phyloP scores from a whole-genome alignment of 2,329 filamentous ascomycete genomes.

The Dactylellina drechsleri region DNA sequence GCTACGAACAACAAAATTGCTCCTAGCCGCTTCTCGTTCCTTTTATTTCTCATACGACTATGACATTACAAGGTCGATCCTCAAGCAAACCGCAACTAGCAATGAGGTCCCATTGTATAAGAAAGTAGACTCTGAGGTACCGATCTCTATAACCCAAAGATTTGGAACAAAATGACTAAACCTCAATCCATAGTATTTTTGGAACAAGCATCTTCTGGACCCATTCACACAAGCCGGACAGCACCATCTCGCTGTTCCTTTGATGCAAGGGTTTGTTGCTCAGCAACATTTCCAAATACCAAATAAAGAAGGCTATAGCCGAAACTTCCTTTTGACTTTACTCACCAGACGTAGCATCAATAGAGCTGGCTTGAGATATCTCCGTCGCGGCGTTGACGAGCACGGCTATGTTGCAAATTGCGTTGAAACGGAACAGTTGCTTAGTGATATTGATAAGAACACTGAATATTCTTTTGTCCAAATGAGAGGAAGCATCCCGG shows the following conservation, averaged over 20 bases:
- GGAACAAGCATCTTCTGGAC: conserved; percentile 81
- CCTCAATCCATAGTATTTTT: conserved; percentile 73
- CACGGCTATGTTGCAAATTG: conserved; percentile 87
- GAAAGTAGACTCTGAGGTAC: conserved; percentile 74
- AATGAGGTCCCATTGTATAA: conserved; percentile 72
- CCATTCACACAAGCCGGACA: conserved; percentile 80
- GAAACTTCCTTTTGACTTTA: conserved; percentile 80
- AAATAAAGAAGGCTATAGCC: conserved; percentile 57
- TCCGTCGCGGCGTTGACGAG: conserved; percentile 89
- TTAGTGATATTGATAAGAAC: conserved; percentile 72
- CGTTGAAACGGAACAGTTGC: conserved; percentile 94
- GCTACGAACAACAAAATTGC: conserved; percentile 81
- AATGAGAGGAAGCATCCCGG: conserved; percentile 86
- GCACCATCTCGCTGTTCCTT: conserved; percentile 76
- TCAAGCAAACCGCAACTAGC: conserved; percentile 37
- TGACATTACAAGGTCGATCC: conserved; percentile 79
- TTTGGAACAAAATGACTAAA: conserved; percentile 17
- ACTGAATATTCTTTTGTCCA: conserved; percentile 89
- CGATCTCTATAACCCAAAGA: conserved; percentile 29
- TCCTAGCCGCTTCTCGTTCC: conserved; percentile 81
- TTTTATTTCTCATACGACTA: conserved; percentile 97
- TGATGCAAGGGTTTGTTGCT: conserved; percentile 95
- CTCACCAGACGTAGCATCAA: conserved; percentile 90
- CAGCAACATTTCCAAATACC: conserved; percentile 62
- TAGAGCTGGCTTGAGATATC: conserved; percentile 86